Evolutionary conservation across 1,284 basidiomycete genomes (phyloP).

Genomic region (Pisolithus thermaeus): DNA sequence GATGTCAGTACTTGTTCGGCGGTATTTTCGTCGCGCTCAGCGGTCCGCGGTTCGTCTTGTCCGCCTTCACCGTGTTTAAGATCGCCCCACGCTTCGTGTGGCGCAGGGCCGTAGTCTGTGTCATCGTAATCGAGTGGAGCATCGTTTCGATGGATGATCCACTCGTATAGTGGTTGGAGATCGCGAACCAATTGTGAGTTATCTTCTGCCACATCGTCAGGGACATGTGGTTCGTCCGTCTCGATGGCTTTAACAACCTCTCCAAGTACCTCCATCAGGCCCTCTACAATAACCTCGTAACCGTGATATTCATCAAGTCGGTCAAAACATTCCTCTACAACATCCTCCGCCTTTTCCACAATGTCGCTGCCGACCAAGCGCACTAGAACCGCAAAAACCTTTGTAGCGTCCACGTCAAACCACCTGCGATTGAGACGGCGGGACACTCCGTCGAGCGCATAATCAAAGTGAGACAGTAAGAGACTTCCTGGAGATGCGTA

Average conservation of each 20-base stretch:
- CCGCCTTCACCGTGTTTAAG: conserved; percentile 19
- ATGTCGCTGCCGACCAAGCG: conserved; percentile 80
- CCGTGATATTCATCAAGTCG: conserved; percentile 91
- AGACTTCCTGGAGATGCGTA: conserved; percentile 83
- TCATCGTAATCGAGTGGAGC: conserved; percentile 31
- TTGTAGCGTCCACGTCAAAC: conserved; percentile 74
- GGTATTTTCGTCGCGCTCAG: conserved; percentile 17
- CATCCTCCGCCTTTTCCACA: conserved; percentile 81
- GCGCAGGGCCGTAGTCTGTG: conserved; percentile 56
- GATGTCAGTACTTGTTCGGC: conserved; percentile 54
- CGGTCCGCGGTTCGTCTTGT: conserved; percentile 19
- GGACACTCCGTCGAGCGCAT: conserved; percentile 84
- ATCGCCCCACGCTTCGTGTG: conserved; percentile 48
- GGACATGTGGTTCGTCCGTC: conserved; percentile 34
- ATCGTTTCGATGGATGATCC: conserved; percentile 54
- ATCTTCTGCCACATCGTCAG: conserved; percentile 12
- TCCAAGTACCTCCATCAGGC: conserved; percentile 79
- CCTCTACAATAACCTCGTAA: conserved; percentile 79
- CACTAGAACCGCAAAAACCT: conserved; percentile 78
- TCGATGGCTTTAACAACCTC: conserved; percentile 73
- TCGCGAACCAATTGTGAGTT: conserved; percentile 19
- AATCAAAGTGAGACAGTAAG: conserved; percentile 89
- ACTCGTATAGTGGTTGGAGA: conserved; percentile 53
- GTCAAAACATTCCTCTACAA: conserved; percentile 94
- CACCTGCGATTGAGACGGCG: conserved; percentile 71